phyloP scores from a whole-genome alignment of 176 grass and related monocot species.

The Oryza meyeriana region DNA sequence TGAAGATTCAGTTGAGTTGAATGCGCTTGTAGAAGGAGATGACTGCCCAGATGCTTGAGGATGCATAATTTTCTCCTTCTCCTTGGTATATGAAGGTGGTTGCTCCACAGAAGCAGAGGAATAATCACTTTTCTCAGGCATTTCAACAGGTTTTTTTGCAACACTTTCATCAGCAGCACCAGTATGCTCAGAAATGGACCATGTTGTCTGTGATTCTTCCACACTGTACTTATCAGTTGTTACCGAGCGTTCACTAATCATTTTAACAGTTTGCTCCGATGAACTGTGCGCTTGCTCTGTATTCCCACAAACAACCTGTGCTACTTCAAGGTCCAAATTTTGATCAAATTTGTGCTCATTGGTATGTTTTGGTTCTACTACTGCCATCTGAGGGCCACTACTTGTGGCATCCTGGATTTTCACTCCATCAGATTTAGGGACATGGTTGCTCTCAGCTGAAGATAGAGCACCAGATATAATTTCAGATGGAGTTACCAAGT shows the following conservation, averaged over 20 bases:
- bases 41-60: constrained; percentile 48
- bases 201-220: constrained; percentile 47
- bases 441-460: constrained; percentile 47
- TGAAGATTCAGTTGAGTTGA: constrained; percentile 58
- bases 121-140: constrained; percentile 45
- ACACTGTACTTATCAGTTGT: constrained; percentile 56
- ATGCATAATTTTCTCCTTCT: constrained; percentile 60
- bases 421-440: constrained; percentile 41
- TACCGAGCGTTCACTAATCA: constrained; percentile 44
- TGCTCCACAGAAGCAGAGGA: constrained; percentile 39
- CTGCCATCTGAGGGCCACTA: constrained; percentile 33
- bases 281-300: constrained; percentile 40
- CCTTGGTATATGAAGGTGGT: constrained; percentile 38
- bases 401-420: constrained; percentile 44
- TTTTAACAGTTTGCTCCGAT: constrained; percentile 52
- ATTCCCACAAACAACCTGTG: constrained; percentile 44
- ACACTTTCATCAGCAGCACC: constrained; percentile 46
- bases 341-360: constrained; percentile 44
- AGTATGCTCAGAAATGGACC: constrained; percentile 27
- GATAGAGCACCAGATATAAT: constrained; percentile 83
- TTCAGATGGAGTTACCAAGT: constrained; percentile 95
- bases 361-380: constrained; percentile 43
- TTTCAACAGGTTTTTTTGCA: constrained; percentile 47
- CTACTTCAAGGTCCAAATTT: constrained; percentile 43
- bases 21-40: constrained; percentile 51